Base-by-base conservation (phyloP, 805 yeast species). In the Torulaspora delbrueckii region DNA sequence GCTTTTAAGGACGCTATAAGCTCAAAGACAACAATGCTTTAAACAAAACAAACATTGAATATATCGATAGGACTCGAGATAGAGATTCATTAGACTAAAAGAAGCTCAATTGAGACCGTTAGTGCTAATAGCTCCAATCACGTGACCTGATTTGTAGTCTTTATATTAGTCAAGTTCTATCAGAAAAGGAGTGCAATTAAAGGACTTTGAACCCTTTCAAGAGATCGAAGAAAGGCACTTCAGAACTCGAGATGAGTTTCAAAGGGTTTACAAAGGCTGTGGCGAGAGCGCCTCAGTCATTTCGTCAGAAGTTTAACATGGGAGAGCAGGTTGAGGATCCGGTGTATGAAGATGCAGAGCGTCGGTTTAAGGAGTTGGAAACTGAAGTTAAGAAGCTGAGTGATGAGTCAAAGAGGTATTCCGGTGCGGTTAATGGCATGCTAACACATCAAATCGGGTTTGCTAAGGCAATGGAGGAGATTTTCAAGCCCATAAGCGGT, bases 401-500 rank as follows among this genome's bases (percentile, higher is more conserved):
- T 57, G 88, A 85, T 31, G 98, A 91, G 68, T 84, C 96, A 25
- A 86, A 84, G 59, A 78, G 96, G 63, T 93, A 93, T 68, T 89
- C 86, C 58, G 76, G 78, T 27, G 96, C 98, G 0, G 96, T 93
- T 45, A 88, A 86, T 60, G 96, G 91, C 36, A 89, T 93, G 95
- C 73, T 93, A 56, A 83, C 81, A 47, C 93, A 86, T 66, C 99
- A 93, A 66, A 84, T 91, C 54, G 97, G 91, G 48, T 93, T 90
- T 65, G 85, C 96, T n/a, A 84, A 84, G 60, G 91, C 95, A 3
- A 88, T 93, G 68, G 97, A 90, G 65, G 96, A 90, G 62, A 85
- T 93, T 49, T 93, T 89, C 71, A 88, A 91, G 68, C 99, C 99
- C 1, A 93, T 93, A 50, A 82, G 93, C 45, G 99, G 99, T 35